Conservation (phyloP, 306 rosid genomes). For the Delonix regia region DNA sequence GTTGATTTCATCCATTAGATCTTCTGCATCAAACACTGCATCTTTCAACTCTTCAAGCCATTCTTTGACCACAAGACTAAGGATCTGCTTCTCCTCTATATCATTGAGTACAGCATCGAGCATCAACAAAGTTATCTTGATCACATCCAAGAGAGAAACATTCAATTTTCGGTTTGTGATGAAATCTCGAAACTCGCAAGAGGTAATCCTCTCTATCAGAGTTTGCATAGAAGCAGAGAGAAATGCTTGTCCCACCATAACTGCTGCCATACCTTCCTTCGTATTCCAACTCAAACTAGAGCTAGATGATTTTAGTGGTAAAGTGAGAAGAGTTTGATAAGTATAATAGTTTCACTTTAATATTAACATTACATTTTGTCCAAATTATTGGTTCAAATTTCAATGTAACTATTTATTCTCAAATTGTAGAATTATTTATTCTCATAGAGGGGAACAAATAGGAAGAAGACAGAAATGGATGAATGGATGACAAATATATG, state of each 20-base stretch:
- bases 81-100: conserved; percentile 32
- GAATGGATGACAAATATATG: too few relatives aligned
- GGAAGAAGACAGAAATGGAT: too few relatives aligned
- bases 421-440: too few relatives aligned
- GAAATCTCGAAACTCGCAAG: conserved; percentile 22
- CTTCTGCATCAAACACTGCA: conserved; percentile 27
- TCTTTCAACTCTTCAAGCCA: conserved; percentile 34
- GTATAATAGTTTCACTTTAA: too few relatives aligned
- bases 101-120: conserved; percentile 19
- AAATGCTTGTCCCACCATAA: conserved; percentile 13
- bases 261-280: not conserved
- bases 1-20: conserved; percentile 21
- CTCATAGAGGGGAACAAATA: too few relatives aligned
- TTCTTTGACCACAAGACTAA: not conserved
- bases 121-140: conserved; percentile 2
- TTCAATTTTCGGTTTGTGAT: not conserved
- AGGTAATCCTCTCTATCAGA: not conserved
- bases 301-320: not conserved
- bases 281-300: not conserved
- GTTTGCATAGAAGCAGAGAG: conserved; percentile 5
- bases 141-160: not conserved
- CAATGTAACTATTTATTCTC: too few relatives aligned
- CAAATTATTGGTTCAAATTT: too few relatives aligned
- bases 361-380: too few relatives aligned
- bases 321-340: not conserved